Conservation (phyloP, 192 early-diverging fungal species). For the Gigaspora rosea region DNA sequence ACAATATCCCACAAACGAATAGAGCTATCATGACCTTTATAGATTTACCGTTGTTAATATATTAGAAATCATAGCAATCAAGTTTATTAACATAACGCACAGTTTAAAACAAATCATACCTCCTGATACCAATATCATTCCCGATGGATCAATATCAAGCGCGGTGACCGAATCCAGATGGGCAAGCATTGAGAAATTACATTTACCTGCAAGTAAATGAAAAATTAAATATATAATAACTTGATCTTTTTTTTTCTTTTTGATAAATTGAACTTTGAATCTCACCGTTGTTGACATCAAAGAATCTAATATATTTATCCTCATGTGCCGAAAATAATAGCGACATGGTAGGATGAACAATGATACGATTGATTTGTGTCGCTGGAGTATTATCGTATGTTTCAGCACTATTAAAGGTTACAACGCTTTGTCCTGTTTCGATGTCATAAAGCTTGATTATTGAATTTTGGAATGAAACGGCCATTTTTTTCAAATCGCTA, state of each 20-base stretch:
- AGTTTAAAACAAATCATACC: slow-evolving; percentile 40
- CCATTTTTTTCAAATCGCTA: slow-evolving; percentile 58
- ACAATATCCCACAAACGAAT: slow-evolving; percentile 78
- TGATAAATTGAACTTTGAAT: background rate
- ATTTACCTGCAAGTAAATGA: slow-evolving; percentile 47
- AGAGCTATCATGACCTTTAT: slow-evolving; percentile 72
- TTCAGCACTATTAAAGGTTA: slow-evolving; percentile 57
- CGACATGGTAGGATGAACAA: slow-evolving; percentile 72
- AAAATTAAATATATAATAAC: too few species aligned
- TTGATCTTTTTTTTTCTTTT: too few species aligned
- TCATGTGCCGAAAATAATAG: slow-evolving; percentile 76
- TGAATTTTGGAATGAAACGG: slow-evolving; percentile 65
- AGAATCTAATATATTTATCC: slow-evolving; percentile 73
- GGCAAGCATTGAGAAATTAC: slow-evolving; percentile 62
- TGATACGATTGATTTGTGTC: slow-evolving; percentile 79
- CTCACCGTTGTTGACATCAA: slow-evolving; percentile 72
- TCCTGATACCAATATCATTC: slow-evolving; percentile 63
- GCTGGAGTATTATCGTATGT: slow-evolving; percentile 62
- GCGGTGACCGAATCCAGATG: slow-evolving; percentile 70
- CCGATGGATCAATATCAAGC: slow-evolving; percentile 65
- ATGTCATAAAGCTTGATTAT: slow-evolving; percentile 74
- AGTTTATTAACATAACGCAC: background rate
- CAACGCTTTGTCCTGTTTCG: slow-evolving; percentile 65
- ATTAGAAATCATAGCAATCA: background rate
- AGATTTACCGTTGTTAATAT: background rate